Base-by-base conservation (phyloP, 768 basidiomycete species). In the Macrocybe gigantea region DNA sequence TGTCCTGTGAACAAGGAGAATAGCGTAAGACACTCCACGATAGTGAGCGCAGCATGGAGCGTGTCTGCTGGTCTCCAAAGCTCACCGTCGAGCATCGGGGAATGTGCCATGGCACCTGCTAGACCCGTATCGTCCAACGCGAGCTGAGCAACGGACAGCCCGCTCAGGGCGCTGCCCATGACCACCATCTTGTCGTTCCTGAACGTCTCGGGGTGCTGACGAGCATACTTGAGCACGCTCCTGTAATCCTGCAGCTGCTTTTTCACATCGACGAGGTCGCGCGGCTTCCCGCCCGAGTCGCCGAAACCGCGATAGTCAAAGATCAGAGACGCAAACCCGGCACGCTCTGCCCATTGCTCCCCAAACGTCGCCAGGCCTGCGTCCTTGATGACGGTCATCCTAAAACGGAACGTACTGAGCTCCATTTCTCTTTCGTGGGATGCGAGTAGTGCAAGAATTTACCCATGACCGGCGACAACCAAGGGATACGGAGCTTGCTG, bases 221-320 rank as follows among this genome's bases (percentile, higher is more conserved):
- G 52, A 2, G 60, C 62, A 51, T 56, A 62, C 30, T 48, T 30
- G 13, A 63, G 42, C 6, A 62, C 56, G 11, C 39, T 45, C 33
- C 48, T 45, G 38, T 56, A 62, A 49, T 61, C 61, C 39, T 61
- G 50, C 3, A 56, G 49, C 39, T 62, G 61, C 13, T 46, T 39
- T 8, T 49, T 47, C 14, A 62, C 38, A 7, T 46, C 45, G 15
- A 61, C 52, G 9, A 61, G 37, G 49, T 60, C 57, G n/a, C 60
- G 55, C 6, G 61, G 61, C 36, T 62, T 32, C 3, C 59, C 59
- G 33, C 47, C 61, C 8, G 61, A 63, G 22, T 48, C 52, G 13
- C 61, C 61, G 45, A 63, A 62, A 14, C 45, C 38, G 8, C 61
- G 59, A 52, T 61, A 63, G 48, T 63, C 61, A 35, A 63, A 58